Percentiles rank a stretch among this genome's conserved stretches.
Conservation (phyloP, 2,329 filamentous ascomycete species). For the Colletotrichum sp. region DNA sequence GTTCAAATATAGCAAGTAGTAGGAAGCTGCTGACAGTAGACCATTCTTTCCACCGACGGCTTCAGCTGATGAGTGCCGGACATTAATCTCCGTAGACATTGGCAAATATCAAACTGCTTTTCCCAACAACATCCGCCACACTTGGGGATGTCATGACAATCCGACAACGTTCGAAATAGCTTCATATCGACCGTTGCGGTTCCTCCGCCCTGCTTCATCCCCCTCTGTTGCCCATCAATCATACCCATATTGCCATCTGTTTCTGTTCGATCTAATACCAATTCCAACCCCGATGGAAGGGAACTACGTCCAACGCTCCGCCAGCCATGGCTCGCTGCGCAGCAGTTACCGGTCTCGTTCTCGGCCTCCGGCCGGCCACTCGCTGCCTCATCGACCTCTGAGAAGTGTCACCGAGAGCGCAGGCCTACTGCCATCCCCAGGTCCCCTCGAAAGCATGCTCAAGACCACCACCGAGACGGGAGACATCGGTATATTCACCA, state of each 20-base stretch:
- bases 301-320: conserved; percentile 31
- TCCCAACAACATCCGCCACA: not conserved
- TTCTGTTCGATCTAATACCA: not conserved
- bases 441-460: conserved; percentile 67
- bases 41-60: not conserved
- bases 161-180: conserved; percentile 1
- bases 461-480: conserved; percentile 71
- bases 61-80: not conserved
- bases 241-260: conserved; percentile 10
- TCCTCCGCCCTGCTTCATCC: not conserved
- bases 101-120: not conserved
- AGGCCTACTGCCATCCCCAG: conserved; percentile 51
- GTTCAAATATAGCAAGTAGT: not conserved
- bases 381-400: conserved; percentile 40
- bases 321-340: conserved; percentile 45
- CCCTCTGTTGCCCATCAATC: not conserved
- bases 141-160: not conserved
- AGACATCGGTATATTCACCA: conserved; percentile 67
- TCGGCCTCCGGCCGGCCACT: conserved; percentile 18
- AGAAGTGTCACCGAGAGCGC: conserved; percentile 49
- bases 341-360: conserved; percentile 34
- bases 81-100: not conserved
- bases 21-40: fast-evolving
- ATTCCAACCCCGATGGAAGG: conserved; percentile 32
- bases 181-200: conserved; percentile 1